These are phyloP conservation scores for Adansonia digitata DNA, from an alignment of 345 rosid genomes.

Conservation along the genomic window DNA sequence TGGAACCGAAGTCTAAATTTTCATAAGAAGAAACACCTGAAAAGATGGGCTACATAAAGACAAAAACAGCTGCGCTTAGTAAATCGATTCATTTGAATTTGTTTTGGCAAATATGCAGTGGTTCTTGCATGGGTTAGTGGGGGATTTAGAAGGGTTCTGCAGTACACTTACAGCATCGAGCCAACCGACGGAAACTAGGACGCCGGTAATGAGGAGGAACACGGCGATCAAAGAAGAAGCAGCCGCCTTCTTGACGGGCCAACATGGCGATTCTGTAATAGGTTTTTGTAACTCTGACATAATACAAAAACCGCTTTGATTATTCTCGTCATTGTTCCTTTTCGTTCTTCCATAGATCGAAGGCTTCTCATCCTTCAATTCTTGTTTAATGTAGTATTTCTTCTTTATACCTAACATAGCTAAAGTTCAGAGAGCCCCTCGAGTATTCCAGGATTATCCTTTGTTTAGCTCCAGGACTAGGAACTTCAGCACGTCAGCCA, in stretches of 20 bases:
- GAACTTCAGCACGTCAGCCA: not conserved
- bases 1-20: not conserved
- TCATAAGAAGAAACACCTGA: conserved; percentile 5
- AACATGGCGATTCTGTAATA: not conserved
- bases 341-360: not conserved
- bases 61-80: not conserved
- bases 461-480: not conserved
- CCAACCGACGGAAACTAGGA: not conserved
- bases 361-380: not conserved
- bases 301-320: not conserved
- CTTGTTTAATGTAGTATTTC: not conserved
- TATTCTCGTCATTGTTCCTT: not conserved
- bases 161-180: conserved; percentile 1
- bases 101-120: not conserved
- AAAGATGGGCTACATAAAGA: conserved; percentile 16
- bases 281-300: not conserved
- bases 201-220: not conserved
- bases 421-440: not conserved
- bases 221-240: not conserved
- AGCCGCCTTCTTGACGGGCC: not conserved
- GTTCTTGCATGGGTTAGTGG: not conserved
- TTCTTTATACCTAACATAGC: conserved; percentile 5
- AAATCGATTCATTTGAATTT: not conserved
- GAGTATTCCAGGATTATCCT: not conserved
- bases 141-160: not conserved